phyloP scores from a whole-genome alignment of 2,329 filamentous ascomycete genomes.

The Anisogramma anomala region DNA sequence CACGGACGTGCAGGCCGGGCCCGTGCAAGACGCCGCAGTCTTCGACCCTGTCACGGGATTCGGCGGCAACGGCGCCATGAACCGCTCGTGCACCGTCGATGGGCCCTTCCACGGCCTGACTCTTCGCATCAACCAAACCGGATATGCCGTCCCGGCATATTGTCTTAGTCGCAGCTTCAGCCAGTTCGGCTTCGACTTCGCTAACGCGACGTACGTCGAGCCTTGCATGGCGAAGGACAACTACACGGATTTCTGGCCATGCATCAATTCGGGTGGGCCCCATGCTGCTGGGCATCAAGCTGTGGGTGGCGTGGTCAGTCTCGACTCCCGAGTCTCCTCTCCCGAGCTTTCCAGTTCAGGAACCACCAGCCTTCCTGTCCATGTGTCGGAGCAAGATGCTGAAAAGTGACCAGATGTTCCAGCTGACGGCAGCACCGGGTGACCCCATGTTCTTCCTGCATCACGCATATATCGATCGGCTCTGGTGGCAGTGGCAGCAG shows the following conservation, averaged over 20 bases:
- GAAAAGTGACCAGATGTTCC: not conserved
- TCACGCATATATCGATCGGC: constrained; percentile 4
- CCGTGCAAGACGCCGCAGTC: constrained; percentile 17
- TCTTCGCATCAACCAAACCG: constrained; percentile 1
- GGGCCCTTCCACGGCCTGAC: constrained; percentile 1
- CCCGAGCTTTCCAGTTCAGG: too few species aligned
- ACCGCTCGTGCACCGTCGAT: constrained; percentile 23
- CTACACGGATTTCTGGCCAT: not conserved
- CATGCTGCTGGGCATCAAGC: constrained; percentile 1
- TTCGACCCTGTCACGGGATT: constrained; percentile 24
- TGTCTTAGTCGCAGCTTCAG: constrained; percentile 3
- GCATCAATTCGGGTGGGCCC: not conserved
- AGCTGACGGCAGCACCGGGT: constrained; percentile 1
- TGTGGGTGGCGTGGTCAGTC: constrained; percentile 1
- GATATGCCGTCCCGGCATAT: not conserved
- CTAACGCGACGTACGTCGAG: constrained; percentile 3
- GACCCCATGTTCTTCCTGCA: constrained; percentile 9
- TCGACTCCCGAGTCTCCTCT: too few species aligned
- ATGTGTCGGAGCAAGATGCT: not conserved
- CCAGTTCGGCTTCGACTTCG: not conserved
- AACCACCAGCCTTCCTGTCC: too few species aligned
- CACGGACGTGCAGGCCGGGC: constrained; percentile 15
- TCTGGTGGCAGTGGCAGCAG: constrained; percentile 9
- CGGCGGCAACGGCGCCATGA: constrained; percentile 20
- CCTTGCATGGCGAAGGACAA: constrained; percentile 2